phyloP scores from a whole-genome alignment of 352 stramenopile species.

The Phytophthora litchii region DNA sequence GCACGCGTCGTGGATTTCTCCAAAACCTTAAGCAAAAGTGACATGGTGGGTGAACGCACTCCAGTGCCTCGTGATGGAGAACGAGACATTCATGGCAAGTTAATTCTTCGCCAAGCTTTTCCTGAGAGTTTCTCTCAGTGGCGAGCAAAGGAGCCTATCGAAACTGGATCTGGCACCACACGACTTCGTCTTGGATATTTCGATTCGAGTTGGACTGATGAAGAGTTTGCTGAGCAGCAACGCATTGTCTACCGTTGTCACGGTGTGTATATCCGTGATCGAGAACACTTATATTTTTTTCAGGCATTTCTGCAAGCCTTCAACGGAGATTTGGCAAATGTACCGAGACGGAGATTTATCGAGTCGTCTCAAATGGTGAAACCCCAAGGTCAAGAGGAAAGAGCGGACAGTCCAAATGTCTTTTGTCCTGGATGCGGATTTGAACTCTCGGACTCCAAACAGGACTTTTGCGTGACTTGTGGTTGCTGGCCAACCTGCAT shows the following conservation, averaged over 20 bases:
- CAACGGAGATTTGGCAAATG: slow-evolving; percentile 45
- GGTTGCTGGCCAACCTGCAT: slow-evolving; percentile 66
- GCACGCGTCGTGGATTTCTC: slow-evolving; percentile 71
- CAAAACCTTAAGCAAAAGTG: slow-evolving; percentile 52
- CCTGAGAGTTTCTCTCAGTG: slow-evolving; percentile 84
- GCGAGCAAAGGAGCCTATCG: slow-evolving; percentile 90
- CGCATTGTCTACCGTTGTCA: slow-evolving; percentile 38
- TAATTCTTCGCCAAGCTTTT: slow-evolving; percentile 86
- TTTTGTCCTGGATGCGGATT: slow-evolving; percentile 58
- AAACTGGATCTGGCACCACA: slow-evolving; percentile 80
- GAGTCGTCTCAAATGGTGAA: slow-evolving; percentile 35
- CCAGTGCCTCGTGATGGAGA: slow-evolving; percentile 59
- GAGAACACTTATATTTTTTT: slow-evolving; percentile 77
- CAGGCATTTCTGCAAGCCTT: slow-evolving; percentile 66
- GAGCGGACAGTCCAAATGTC: slow-evolving; percentile 42
- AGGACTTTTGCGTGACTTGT: slow-evolving; percentile 69
- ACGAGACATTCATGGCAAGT: slow-evolving; percentile 67
- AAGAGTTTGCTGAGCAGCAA: slow-evolving; percentile 51
- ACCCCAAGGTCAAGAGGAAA: slow-evolving; percentile 46
- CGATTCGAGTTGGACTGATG: slow-evolving; percentile 41
- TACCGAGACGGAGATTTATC: slow-evolving; percentile 41
- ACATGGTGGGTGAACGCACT: slow-evolving; percentile 71
- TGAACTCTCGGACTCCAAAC: slow-evolving; percentile 43
- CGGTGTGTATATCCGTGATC: slow-evolving; percentile 64
- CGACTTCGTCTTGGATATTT: slow-evolving; percentile 71